Evolutionary conservation across 768 basidiomycete genomes (phyloP).

Genomic region (Psilocybe subaeruginosa): DNA sequence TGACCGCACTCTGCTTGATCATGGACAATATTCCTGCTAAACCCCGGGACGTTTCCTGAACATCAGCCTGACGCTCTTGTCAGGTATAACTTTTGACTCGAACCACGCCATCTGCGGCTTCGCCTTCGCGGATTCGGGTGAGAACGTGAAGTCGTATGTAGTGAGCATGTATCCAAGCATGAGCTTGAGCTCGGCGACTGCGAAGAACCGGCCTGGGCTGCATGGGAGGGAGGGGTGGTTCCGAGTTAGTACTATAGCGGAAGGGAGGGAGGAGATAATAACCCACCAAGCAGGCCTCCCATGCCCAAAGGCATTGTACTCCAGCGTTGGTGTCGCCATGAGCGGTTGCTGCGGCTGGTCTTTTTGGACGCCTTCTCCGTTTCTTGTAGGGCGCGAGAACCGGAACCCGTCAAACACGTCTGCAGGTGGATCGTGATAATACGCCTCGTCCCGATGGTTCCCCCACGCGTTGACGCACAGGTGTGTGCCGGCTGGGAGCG

Average conservation of each 20-base stretch:
- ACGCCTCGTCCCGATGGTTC: slow-evolving; percentile 23
- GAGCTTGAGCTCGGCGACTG: slow-evolving; percentile 44
- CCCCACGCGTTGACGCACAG: slow-evolving; percentile 21
- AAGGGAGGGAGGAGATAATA: background rate
- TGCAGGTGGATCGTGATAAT: slow-evolving; percentile 37
- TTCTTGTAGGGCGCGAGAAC: slow-evolving; percentile 30
- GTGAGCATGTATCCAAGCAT: slow-evolving; percentile 45
- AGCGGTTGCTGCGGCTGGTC: slow-evolving; percentile 11
- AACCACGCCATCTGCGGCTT: slow-evolving; percentile 22
- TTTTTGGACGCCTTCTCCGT: slow-evolving; percentile 24
- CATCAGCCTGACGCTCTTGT: slow-evolving; percentile 21
- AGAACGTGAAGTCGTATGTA: slow-evolving; percentile 38
- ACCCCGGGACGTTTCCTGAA: slow-evolving; percentile 15
- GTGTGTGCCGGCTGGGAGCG: slow-evolving; percentile 30
- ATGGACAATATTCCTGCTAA: too few species aligned
- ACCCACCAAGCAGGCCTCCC: slow-evolving; percentile 32
- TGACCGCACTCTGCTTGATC: too few species aligned
- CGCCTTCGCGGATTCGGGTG: slow-evolving; percentile 4
- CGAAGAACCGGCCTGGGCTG: slow-evolving; percentile 50
- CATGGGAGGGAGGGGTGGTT: background rate
- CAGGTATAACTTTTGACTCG: slow-evolving; percentile 19
- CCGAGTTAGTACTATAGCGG: background rate
- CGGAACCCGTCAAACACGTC: slow-evolving; percentile 50
- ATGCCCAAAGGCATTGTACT: slow-evolving; percentile 35
- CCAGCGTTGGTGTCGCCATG: slow-evolving; percentile 25